Conservation (phyloP, 1,284 basidiomycete genomes). For the Trichosporon sp. region DNA sequence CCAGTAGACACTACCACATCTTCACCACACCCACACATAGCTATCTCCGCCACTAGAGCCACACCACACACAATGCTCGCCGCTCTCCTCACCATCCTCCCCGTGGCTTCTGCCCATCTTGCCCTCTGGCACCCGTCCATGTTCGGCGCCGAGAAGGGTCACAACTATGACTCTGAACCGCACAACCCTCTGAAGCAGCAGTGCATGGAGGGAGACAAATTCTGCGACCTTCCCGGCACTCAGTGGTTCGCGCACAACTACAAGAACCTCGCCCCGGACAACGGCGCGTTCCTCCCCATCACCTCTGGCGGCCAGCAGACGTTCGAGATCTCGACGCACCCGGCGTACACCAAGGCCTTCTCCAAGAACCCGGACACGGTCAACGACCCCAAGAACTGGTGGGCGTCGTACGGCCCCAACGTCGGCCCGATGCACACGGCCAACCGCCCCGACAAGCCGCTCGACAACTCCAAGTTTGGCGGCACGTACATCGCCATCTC, state of each 20-base stretch:
- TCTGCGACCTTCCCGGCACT: background rate
- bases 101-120: slow-evolving; percentile 9
- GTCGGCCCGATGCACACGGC: background rate
- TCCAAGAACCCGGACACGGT: background rate
- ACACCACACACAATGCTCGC: slow-evolving; percentile 3
- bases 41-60: background rate
- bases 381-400: background rate
- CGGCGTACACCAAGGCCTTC: background rate
- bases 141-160: slow-evolving; percentile 2
- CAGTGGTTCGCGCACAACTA: background rate
- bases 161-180: background rate
- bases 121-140: slow-evolving; percentile 15
- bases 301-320: background rate
- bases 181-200: background rate
- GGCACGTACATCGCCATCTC: slow-evolving; percentile 57
- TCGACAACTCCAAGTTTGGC: background rate
- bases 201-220: background rate
- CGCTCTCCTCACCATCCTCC: slow-evolving; percentile 6
- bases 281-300: background rate
- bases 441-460: background rate
- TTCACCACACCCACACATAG: background rate
- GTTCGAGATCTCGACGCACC: slow-evolving; percentile 4
- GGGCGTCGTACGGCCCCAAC: background rate
- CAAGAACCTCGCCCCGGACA: background rate
- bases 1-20: background rate